Conservation (phyloP, 768 basidiomycete genomes). For the Pulveroboletus sp. region DNA sequence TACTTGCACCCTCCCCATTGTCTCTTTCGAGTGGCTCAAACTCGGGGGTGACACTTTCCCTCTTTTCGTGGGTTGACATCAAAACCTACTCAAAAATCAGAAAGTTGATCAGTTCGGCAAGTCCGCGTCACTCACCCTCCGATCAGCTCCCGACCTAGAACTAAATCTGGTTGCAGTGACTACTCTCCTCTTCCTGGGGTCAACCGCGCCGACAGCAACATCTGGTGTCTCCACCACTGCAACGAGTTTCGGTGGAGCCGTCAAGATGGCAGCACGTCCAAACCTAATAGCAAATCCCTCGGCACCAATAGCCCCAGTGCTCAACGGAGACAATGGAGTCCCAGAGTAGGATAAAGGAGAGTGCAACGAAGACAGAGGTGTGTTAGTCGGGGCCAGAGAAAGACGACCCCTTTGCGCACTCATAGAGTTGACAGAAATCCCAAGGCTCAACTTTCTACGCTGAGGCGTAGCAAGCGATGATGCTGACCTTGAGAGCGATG, state of each 20-base stretch:
- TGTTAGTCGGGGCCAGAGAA: slow-evolving; percentile 38
- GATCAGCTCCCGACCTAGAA: slow-evolving; percentile 73
- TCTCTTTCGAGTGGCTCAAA: slow-evolving; percentile 23
- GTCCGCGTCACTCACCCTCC: slow-evolving; percentile 52
- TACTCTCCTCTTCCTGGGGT: slow-evolving; percentile 76
- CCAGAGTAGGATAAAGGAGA: slow-evolving; percentile 29
- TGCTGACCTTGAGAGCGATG: slow-evolving; percentile 51
- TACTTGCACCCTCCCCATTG: not conserved
- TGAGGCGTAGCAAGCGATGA: slow-evolving; percentile 42
- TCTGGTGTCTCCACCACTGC: slow-evolving; percentile 85
- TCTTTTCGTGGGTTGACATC: slow-evolving; percentile 76
- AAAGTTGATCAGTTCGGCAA: not conserved
- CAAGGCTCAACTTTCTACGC: slow-evolving; percentile 31
- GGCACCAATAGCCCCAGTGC: slow-evolving; percentile 20
- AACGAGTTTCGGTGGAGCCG: slow-evolving; percentile 78
- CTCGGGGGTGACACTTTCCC: slow-evolving; percentile 27
- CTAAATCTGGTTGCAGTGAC: slow-evolving; percentile 88
- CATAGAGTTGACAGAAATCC: slow-evolving; percentile 32
- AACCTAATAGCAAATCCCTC: slow-evolving; percentile 45
- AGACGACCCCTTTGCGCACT: slow-evolving; percentile 41
- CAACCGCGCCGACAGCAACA: slow-evolving; percentile 85
- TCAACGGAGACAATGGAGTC: slow-evolving; percentile 31
- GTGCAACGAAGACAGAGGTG: slow-evolving; percentile 34
- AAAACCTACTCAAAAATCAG: slow-evolving; percentile 50
- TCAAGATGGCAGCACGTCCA: slow-evolving; percentile 71